Percentiles rank a stretch among this genome's conserved stretches.
phyloP scores from a whole-genome alignment of 129 eudicot genomes.

The Gnaphalium uliginosum region DNA sequence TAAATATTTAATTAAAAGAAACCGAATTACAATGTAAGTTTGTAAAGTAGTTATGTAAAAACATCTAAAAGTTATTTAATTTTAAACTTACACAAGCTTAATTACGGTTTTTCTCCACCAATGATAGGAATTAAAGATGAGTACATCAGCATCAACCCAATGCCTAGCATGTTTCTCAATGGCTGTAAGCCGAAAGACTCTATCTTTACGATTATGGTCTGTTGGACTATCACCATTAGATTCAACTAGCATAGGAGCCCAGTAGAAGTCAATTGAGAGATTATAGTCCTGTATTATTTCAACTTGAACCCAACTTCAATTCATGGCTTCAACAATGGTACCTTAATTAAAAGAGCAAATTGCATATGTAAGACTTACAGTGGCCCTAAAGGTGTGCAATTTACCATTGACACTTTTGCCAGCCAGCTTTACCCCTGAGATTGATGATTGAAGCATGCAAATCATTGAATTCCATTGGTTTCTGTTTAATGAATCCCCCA shows the following conservation, averaged over 20 bases:
- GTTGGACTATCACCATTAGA: constrained; percentile 52
- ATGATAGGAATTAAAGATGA: constrained; percentile 49
- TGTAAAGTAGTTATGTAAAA: neutral
- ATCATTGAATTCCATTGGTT: constrained; percentile 73
- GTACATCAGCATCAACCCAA: constrained; percentile 50
- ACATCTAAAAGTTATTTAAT: neutral
- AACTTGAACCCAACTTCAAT: neutral
- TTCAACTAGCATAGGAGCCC: constrained; percentile 61
- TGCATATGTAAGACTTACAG: constrained; percentile 38
- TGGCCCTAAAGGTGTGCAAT: constrained; percentile 43
- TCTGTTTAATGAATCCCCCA: constrained; percentile 67
- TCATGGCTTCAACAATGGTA: neutral
- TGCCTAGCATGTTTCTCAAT: constrained; percentile 51
- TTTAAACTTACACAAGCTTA: constrained; percentile 42
- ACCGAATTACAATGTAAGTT: neutral
- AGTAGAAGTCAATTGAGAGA: constrained; percentile 49
- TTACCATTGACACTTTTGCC: constrained; percentile 29
- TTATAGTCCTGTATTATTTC: constrained; percentile 38
- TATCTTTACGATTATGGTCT: constrained; percentile 34
- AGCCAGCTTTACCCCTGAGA: constrained; percentile 32
- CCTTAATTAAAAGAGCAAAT: neutral
- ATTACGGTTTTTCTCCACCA: constrained; percentile 49
- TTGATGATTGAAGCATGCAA: constrained; percentile 47
- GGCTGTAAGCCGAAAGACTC: constrained; percentile 34
- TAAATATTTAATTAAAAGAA: neutral